phyloP scores from a whole-genome alignment of 495 filamentous ascomycete species.

The Aspergillus sparsus region DNA sequence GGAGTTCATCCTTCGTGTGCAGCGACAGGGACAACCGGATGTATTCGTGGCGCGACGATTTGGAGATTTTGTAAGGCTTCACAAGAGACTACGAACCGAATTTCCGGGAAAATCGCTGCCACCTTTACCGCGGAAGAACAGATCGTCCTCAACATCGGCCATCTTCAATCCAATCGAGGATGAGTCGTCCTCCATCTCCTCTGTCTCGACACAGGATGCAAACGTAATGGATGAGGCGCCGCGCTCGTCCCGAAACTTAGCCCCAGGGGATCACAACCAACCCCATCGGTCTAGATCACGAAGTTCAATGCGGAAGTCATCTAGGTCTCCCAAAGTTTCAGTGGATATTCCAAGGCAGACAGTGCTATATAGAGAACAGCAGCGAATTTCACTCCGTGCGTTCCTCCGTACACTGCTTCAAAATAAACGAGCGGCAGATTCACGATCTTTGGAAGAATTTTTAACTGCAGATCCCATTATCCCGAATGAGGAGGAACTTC shows the following conservation, averaged over 20 bases:
- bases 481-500: slow-evolving; percentile 76
- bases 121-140: slow-evolving; percentile 87
- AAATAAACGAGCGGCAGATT: slow-evolving; percentile 78
- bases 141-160: slow-evolving; percentile 63
- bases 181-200: slow-evolving; percentile 76
- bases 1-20: slow-evolving; percentile 90
- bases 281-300: slow-evolving; percentile 41
- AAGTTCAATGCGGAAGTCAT: slow-evolving; percentile 37
- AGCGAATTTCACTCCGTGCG: slow-evolving; percentile 87
- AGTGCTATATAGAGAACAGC: slow-evolving; percentile 81
- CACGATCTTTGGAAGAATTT: slow-evolving; percentile 80
- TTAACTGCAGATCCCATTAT: slow-evolving; percentile 67
- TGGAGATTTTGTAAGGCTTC: slow-evolving; percentile 78
- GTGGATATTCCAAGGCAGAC: slow-evolving; percentile 46
- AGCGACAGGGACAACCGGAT: slow-evolving; percentile 67
- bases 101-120: slow-evolving; percentile 90
- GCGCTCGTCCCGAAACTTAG: slow-evolving; percentile 29
- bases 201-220: slow-evolving; percentile 62
- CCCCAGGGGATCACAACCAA: slow-evolving; percentile 23
- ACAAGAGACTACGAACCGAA: slow-evolving; percentile 78
- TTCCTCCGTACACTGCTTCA: slow-evolving; percentile 82
- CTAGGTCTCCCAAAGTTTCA: slow-evolving; percentile 53
- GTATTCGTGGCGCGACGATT: slow-evolving; percentile 82
- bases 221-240: slow-evolving; percentile 38
- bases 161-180: slow-evolving; percentile 59